Percentiles rank a stretch among this genome's conserved stretches.
These are phyloP conservation scores for Rutstroemia sydowiana DNA, from an alignment of 2,329 filamentous ascomycete genomes.

Conservation along the genomic window DNA sequence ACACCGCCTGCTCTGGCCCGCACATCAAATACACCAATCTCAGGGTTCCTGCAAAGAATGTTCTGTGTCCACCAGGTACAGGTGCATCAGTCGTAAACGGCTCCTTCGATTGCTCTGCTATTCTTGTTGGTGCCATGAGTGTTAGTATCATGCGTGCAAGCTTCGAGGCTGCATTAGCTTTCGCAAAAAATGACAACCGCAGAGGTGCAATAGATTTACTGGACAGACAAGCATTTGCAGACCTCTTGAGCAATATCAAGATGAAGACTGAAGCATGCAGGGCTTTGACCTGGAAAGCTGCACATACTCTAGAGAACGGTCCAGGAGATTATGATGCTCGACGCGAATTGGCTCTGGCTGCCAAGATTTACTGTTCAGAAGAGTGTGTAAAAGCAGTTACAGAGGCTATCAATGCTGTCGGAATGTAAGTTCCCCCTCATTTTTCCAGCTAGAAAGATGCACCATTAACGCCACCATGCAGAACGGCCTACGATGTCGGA, in stretches of 20 bases:
- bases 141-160: slow-evolving; percentile 46
- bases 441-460: not conserved
- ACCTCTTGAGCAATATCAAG: slow-evolving; percentile 45
- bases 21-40: slow-evolving; percentile 42
- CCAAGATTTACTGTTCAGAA: slow-evolving; percentile 46
- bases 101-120: slow-evolving; percentile 36
- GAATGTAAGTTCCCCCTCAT: slow-evolving; percentile 33
- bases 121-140: slow-evolving; percentile 47
- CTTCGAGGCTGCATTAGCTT: slow-evolving; percentile 44
- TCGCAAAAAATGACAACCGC: slow-evolving; percentile 40
- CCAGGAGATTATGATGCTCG: slow-evolving; percentile 26
- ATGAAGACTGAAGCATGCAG: slow-evolving; percentile 42
- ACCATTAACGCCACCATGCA: slow-evolving; percentile 4
- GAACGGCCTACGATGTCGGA: slow-evolving; percentile 5
- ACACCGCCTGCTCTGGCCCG: slow-evolving; percentile 42
- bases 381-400: slow-evolving; percentile 39
- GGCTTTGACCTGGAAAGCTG: slow-evolving; percentile 45
- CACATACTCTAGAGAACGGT: slow-evolving; percentile 33
- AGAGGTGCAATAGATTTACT: slow-evolving; percentile 32
- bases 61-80: slow-evolving; percentile 38
- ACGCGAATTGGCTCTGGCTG: slow-evolving; percentile 40
- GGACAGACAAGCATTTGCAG: slow-evolving; percentile 34
- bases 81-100: slow-evolving; percentile 37
- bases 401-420: slow-evolving; percentile 45
- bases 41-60: slow-evolving; percentile 39